Conservation (phyloP, 768 basidiomycete genomes). For the Amanita jacksonii region DNA sequence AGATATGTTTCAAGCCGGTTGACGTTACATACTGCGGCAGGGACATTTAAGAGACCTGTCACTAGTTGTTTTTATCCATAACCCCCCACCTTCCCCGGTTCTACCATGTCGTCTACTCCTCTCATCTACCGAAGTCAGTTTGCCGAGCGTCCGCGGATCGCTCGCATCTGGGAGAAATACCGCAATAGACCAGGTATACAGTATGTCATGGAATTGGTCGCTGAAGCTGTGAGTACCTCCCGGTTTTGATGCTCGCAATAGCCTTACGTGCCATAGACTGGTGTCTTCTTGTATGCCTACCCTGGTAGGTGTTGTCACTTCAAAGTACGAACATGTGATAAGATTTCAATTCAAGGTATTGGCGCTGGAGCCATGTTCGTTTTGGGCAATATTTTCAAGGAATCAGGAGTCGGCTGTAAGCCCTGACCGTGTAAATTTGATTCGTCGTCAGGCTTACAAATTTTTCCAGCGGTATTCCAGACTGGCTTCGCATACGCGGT, state of each 20-base stretch:
- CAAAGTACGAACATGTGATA: neutral
- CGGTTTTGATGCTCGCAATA: neutral
- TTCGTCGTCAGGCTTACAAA: neutral
- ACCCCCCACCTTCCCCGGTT: neutral
- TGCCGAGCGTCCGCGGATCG: constrained; percentile 24
- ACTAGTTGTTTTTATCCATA: neutral
- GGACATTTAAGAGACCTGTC: too few species aligned
- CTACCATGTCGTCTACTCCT: constrained; percentile 16
- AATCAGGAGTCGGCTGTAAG: constrained; percentile 7
- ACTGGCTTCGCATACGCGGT: constrained; percentile 11
- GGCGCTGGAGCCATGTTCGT: constrained; percentile 40
- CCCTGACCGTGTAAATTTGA: neutral
- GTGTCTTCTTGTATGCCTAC: constrained; percentile 53
- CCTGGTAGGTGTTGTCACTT: constrained; percentile 25
- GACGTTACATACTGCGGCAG: too few species aligned
- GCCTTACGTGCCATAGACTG: constrained; percentile 28
- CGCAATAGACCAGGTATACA: constrained; percentile 35
- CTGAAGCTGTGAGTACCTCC: constrained; percentile 39
- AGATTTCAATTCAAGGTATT: constrained; percentile 27
- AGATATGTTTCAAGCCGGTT: too few species aligned
- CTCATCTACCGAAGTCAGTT: constrained; percentile 35
- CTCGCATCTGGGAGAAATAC: constrained; percentile 41
- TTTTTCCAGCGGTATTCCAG: constrained; percentile 7
- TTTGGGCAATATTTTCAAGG: constrained; percentile 7
- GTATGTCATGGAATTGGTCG: constrained; percentile 48